Base-by-base conservation (phyloP, 2,329 filamentous ascomycete genomes). In the Scopulariopsis brevicaulis region DNA sequence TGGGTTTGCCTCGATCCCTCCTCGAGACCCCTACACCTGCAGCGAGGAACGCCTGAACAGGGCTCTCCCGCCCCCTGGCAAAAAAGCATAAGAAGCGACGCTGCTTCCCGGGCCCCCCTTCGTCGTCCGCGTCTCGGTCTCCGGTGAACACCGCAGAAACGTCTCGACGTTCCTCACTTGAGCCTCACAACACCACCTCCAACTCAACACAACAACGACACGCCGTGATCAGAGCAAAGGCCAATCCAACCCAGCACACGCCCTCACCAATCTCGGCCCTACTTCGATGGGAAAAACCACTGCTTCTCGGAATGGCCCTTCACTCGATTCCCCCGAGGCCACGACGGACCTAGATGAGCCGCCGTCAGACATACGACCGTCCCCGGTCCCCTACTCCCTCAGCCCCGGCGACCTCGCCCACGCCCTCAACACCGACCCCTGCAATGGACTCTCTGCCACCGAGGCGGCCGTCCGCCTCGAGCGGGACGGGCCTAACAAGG, bases 401-500 rank as follows among this genome's bases (percentile, higher is more conserved):
- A 55, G 61, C 43, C 61, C 62, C 52, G 55, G 58, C 58, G 63
- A 68, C 59, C 62, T 72, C 63, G 67, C 68, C 59, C 59, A 59
- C 34, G 63, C 67, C 54, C 70, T 79, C 64, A 67, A 70, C 59
- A 76, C 77, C 61, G 68, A 75, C 63, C 63, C 72, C 60, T 67
- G 74, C 58, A 66, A 86, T 85, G 86, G 86, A 67, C 77, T 90
- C 73, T 79, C 76, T 68, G 72, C 70, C 65, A 68, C 74, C 64
- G 85, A 89, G 70, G 86, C 85, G 62, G 77, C 79, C 70, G 76
- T 76, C 74, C 86, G 86, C 69, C 78, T 89, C 66, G 72, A 73
- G 70, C 77, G 78, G 68, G 76, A 88, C 79, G 87, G 86, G 64
- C 78, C 81, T 64, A 90, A 90, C 74, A 80, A 79, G 68, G 81